Evolutionary conservation across 352 stramenopile species (phyloP).

Genomic region (Albugo laibachii): DNA sequence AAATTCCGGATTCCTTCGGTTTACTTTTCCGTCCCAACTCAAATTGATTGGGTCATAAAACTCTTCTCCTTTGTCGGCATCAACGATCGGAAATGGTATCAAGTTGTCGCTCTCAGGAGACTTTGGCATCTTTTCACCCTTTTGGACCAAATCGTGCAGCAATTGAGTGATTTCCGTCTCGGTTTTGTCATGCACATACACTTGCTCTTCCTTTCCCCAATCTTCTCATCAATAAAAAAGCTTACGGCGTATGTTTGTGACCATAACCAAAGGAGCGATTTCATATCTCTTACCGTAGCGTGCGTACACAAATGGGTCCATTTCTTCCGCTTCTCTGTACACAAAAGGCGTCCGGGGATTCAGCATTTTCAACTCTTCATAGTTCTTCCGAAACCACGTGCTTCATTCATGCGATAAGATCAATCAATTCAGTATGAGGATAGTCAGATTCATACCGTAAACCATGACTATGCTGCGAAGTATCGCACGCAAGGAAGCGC

Average conservation of each 20-base stretch:
- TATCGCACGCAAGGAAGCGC: slow-evolving; percentile 68
- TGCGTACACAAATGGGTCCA: slow-evolving; percentile 77
- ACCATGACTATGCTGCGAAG: slow-evolving; percentile 62
- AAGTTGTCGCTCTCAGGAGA: slow-evolving; percentile 72
- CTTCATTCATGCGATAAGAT: slow-evolving; percentile 10
- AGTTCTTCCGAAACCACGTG: slow-evolving; percentile 76
- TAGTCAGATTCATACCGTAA: slow-evolving; percentile 27
- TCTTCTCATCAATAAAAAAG: slow-evolving; percentile 12
- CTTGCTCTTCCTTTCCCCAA: slow-evolving; percentile 70
- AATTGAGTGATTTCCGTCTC: slow-evolving; percentile 63
- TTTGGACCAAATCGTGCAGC: slow-evolving; percentile 53
- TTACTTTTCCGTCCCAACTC: slow-evolving; percentile 60
- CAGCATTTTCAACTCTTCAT: slow-evolving; percentile 76
- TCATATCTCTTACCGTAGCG: slow-evolving; percentile 24
- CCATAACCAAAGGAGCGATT: background rate
- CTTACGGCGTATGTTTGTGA: background rate
- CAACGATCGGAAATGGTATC: slow-evolving; percentile 51
- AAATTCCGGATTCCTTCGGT: slow-evolving; percentile 70
- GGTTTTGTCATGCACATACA: slow-evolving; percentile 65
- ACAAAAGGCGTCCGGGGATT: slow-evolving; percentile 68
- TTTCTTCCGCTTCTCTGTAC: slow-evolving; percentile 73
- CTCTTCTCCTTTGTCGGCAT: slow-evolving; percentile 35
- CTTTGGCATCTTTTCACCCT: slow-evolving; percentile 52
- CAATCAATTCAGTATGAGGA: background rate
- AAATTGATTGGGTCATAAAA: slow-evolving; percentile 70